These are phyloP conservation scores for Dittrichia graveolens DNA, from an alignment of 129 eudicot genomes.

Conservation along the genomic window DNA sequence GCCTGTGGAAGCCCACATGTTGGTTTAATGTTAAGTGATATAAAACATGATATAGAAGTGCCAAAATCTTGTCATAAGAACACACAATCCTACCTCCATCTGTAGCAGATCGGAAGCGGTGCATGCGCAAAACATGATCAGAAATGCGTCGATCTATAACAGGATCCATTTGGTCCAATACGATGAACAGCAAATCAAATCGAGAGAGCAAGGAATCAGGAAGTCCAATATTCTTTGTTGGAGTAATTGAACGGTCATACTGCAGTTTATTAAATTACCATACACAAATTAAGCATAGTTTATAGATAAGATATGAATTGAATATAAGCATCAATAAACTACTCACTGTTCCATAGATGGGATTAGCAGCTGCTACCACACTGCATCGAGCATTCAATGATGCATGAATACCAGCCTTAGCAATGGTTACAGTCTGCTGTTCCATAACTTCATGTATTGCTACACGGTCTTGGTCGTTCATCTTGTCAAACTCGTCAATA, in stretches of 20 bases:
- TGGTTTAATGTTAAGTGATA: conserved; percentile 19
- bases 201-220: conserved; percentile 98
- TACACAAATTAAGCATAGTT: conserved; percentile 16
- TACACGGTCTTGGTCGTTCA: conserved; percentile 99
- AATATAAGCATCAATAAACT: background rate
- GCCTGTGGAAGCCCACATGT: conserved; percentile 41
- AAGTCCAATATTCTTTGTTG: conserved; percentile 98
- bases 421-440: conserved; percentile 99
- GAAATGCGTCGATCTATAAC: conserved; percentile 83
- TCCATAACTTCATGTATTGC: conserved; percentile 99
- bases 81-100: conserved; percentile 71
- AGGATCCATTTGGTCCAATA: conserved; percentile 99
- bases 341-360: conserved; percentile 97
- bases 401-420: conserved; percentile 98
- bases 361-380: conserved; percentile 99
- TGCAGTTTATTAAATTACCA: conserved; percentile 36
- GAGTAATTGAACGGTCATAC: conserved; percentile 98
- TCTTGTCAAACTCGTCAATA: conserved; percentile 97
- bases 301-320: background rate
- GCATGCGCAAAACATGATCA: conserved; percentile 98
- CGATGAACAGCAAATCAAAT: conserved; percentile 92
- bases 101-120: conserved; percentile 69
- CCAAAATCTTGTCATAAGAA: background rate
- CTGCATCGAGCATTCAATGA: conserved; percentile 98
- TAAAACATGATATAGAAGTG: background rate